A percentile compares a stretch with the other conserved stretches of the same genome.
Evolutionary conservation across 1,139 yeast genomes (phyloP).

Genomic region (Zygoascus sp.): DNA sequence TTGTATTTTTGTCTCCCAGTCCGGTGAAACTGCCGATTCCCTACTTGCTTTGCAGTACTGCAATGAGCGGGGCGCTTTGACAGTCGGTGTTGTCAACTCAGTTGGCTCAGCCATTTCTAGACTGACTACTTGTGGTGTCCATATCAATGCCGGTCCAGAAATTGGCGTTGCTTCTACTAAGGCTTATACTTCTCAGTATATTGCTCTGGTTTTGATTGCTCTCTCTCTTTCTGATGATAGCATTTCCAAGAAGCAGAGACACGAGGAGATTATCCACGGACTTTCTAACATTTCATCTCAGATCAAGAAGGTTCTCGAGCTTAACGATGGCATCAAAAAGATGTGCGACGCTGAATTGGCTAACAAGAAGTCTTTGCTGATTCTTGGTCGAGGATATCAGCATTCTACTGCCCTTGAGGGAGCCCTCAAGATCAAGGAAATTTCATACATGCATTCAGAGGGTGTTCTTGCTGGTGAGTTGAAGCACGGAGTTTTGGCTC

Average conservation of each 20-base stretch:
- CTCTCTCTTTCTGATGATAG: slow-evolving; percentile 89
- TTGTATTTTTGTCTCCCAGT: slow-evolving; percentile 95
- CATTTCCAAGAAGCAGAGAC: slow-evolving; percentile 69
- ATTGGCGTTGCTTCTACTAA: slow-evolving; percentile 99
- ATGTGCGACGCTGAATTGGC: slow-evolving; percentile 71
- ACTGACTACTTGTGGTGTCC: slow-evolving; percentile 98
- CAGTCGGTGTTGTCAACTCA: slow-evolving; percentile 91
- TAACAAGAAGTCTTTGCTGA: slow-evolving; percentile 77
- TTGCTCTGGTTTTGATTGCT: slow-evolving; percentile 96
- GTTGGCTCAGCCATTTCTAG: slow-evolving; percentile 97
- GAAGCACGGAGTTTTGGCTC: slow-evolving; percentile 96
- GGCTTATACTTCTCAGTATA: slow-evolving; percentile 97
- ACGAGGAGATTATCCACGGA: slow-evolving; percentile 81
- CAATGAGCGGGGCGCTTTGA: slow-evolving; percentile 93
- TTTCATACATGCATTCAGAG: slow-evolving; percentile 98
- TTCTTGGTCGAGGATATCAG: slow-evolving; percentile 97
- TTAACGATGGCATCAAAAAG: slow-evolving; percentile 69
- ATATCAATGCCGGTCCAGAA: slow-evolving; percentile 98
- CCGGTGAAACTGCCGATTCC: slow-evolving; percentile 99
- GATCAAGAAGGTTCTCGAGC: slow-evolving; percentile 67
- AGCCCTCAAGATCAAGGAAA: slow-evolving; percentile 96
- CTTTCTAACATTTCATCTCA: slow-evolving; percentile 80
- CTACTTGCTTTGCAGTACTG: slow-evolving; percentile 94
- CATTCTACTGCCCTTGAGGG: slow-evolving; percentile 97
- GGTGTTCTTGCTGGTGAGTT: slow-evolving; percentile 99